Evolutionary conservation across 2,329 filamentous ascomycete species (phyloP), one percentile per base, ranked within the genome.

Genomic region (Bipolaris gigantea): DNA sequence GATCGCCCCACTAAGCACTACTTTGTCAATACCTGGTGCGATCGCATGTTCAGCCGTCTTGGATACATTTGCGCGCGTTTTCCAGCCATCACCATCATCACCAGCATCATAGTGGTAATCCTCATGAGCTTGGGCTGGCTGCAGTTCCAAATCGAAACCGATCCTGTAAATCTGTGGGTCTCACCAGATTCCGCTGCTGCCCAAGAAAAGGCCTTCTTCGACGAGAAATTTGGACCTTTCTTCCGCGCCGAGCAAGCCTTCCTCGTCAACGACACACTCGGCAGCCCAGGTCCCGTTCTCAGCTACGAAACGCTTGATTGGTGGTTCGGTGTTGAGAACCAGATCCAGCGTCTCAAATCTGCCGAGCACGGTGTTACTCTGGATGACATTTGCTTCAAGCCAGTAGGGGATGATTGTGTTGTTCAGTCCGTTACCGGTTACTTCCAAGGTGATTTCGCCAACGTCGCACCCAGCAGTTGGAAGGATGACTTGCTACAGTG

Each of bases 101-200:
- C 82, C 7, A 93, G 89, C 59, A 72, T 97, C n/a, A 49, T 94
- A 2, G 69, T 94, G 2, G 89, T 97, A 10, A 83, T 81, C 1
- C 72, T 96, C 4, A 80, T 99, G 57, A 97, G 92, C 69, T 76
- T 93, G 33, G 94, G 94, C 1, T 96, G 91, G 90, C 78, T 94
- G 54, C 85, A 85, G 40, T 99, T 99, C 67, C 83, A 89, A n/a
- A 81, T 99, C 33, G 94, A 97, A 74, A 89, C 82, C 19, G 89
- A 97, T 58, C 94, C 94, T 5, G 94, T 95, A 10, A 86, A 89
- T 43, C 79, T 99, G 8, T 99, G 94, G 94, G 94, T 99, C n/a
- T 92, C 93, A 65, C 94, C 94, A 7, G 89, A 89, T 8, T 97
- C 94, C 4, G 85, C 87, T 44, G 93, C 95, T 18, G 94, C 94